These are phyloP conservation scores for Cotoneaster glaucophyllus DNA, from an alignment of 306 rosid genomes.

Conservation along the genomic window DNA sequence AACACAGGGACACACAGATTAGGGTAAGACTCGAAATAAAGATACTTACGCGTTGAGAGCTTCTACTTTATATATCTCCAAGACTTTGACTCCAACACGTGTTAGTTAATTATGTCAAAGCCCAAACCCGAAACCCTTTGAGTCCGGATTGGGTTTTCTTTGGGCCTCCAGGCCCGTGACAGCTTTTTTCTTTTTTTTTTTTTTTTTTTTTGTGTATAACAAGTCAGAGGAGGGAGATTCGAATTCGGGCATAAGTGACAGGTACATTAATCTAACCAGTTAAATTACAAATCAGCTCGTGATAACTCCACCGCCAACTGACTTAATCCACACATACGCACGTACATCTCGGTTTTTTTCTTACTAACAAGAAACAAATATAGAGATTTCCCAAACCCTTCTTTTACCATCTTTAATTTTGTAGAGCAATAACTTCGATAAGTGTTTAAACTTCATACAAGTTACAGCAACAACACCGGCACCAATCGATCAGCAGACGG, in stretches of 20 bases:
- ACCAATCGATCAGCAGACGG: conserved; percentile 9
- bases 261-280: too few species aligned
- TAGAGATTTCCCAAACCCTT: not conserved
- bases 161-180: not conserved
- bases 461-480: conserved; percentile 19
- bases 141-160: not conserved
- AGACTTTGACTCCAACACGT: not conserved
- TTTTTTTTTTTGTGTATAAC: not conserved
- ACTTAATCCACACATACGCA: not conserved
- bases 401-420: not conserved
- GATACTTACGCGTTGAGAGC: not conserved
- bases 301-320: not conserved
- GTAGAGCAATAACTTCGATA: not conserved
- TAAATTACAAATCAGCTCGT: not conserved
- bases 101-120: not conserved
- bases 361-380: not conserved
- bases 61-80: not conserved
- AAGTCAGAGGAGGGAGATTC: not conserved
- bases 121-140: not conserved
- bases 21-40: conserved; percentile 3
- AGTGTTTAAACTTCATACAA: conserved; percentile 5
- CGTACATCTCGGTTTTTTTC: not conserved
- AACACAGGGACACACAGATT: conserved; percentile 15
- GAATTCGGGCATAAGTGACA: too few species aligned
- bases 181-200: not conserved